phyloP scores from a whole-genome alignment of 1,139 yeast genomes.

The Magnusiomyces suaveolens region DNA sequence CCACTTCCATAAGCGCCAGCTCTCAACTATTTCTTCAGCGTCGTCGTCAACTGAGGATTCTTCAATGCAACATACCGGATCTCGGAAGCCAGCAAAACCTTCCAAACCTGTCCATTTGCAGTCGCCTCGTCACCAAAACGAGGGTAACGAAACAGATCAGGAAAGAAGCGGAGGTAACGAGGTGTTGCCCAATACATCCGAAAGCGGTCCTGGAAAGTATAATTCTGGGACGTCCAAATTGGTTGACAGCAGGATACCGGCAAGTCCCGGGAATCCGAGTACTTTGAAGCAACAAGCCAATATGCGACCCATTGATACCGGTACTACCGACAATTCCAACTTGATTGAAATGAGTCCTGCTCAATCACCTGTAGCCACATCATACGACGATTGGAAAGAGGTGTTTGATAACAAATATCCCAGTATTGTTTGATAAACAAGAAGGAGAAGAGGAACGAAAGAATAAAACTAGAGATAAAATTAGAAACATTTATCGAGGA shows the following conservation, averaged over 20 bases:
- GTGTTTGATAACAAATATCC: constrained; percentile 28
- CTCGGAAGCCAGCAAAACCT: constrained; percentile 38
- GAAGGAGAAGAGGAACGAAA: background rate
- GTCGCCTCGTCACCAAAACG: constrained; percentile 18
- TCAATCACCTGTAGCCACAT: constrained; percentile 1
- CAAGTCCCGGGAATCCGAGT: background rate
- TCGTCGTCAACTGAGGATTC: constrained; percentile 16
- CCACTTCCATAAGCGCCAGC: constrained; percentile 19
- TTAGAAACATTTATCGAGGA: too few species aligned
- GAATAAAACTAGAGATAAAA: too few species aligned
- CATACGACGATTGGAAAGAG: constrained; percentile 25
- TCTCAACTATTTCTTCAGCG: constrained; percentile 21
- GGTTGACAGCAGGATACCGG: background rate
- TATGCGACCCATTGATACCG: background rate
- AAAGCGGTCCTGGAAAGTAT: background rate
- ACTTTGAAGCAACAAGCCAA: background rate
- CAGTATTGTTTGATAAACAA: constrained; percentile 18
- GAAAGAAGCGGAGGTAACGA: background rate
- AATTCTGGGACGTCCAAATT: background rate
- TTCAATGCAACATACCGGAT: background rate
- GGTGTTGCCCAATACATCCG: background rate
- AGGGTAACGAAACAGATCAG: background rate
- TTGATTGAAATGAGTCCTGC: constrained; percentile 2
- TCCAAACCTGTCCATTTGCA: constrained; percentile 50
- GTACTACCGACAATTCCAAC: background rate